phyloP scores from a whole-genome alignment of 768 basidiomycete species.

The Leccinum variicolor region DNA sequence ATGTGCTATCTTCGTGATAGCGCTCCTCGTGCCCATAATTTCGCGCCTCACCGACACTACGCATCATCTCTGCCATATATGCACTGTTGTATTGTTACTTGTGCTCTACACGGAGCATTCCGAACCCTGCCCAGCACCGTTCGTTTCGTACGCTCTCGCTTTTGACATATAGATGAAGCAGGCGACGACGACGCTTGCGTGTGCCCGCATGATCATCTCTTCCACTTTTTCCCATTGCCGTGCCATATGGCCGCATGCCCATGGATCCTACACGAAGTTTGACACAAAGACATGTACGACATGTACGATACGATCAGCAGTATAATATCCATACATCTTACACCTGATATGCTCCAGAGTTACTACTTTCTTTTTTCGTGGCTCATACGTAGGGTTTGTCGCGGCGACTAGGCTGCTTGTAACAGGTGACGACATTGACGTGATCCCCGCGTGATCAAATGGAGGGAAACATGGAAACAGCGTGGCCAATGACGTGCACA shows the following conservation, averaged over 20 bases:
- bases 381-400: not conserved
- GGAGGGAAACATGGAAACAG: constrained; percentile 2
- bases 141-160: constrained; percentile 5
- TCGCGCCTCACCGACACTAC: constrained; percentile 7
- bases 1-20: constrained; percentile 16
- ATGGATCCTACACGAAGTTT: constrained; percentile 12
- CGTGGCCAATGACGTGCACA: constrained; percentile 6
- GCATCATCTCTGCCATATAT: constrained; percentile 10
- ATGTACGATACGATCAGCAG: constrained; percentile 26
- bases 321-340: constrained; percentile 22
- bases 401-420: not conserved
- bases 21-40: constrained; percentile 17
- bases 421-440: constrained; percentile 5
- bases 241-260: constrained; percentile 17
- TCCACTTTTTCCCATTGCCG: constrained; percentile 16
- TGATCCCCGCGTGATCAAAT: constrained; percentile 2
- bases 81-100: constrained; percentile 9
- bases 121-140: not conserved
- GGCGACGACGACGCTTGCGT: constrained; percentile 16
- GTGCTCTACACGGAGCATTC: constrained; percentile 4
- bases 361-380: not conserved
- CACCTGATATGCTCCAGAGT: constrained; percentile 4
- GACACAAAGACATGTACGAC: constrained; percentile 20
- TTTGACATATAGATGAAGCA: constrained; percentile 20
- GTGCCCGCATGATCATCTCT: constrained; percentile 16